Conservation (phyloP, 2,329 filamentous ascomycete species). For the Penicillium sp. region DNA sequence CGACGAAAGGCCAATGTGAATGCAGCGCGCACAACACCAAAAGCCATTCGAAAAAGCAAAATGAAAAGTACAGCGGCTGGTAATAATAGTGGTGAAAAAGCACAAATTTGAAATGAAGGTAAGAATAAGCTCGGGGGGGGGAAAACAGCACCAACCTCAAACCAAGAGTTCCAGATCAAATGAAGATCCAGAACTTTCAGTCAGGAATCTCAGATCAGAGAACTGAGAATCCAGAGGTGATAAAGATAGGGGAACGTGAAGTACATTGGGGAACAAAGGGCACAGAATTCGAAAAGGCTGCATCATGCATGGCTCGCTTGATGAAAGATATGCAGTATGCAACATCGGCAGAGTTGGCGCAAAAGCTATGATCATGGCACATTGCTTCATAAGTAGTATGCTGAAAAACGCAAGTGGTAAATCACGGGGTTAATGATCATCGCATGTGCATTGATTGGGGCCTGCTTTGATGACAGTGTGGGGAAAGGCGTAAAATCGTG, state of each 20-base stretch:
- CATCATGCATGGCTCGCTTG: constrained; percentile 17
- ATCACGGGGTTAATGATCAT: constrained; percentile 18
- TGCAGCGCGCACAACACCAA: constrained; percentile 2
- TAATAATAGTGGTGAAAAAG: constrained; percentile 16
- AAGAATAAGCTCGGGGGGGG: not conserved
- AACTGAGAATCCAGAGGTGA: not conserved
- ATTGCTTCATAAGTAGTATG: constrained; percentile 20
- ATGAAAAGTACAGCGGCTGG: constrained; percentile 14
- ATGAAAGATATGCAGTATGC: constrained; percentile 21
- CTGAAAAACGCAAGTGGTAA: constrained; percentile 18
- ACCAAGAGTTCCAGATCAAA: constrained; percentile 1
- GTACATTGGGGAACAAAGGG: constrained; percentile 7
- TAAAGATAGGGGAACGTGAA: not conserved
- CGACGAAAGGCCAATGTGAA: not conserved
- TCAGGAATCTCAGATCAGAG: not conserved
- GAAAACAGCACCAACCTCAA: not conserved
- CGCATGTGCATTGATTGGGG: constrained; percentile 21
- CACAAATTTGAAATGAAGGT: constrained; percentile 13
- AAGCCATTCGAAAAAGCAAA: constrained; percentile 7
- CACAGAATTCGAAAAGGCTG: constrained; percentile 12
- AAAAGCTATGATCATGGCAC: constrained; percentile 24
- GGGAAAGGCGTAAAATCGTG: constrained; percentile 29
- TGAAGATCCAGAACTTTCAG: constrained; percentile 1
- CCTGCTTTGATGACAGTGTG: constrained; percentile 29
- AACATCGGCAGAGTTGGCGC: constrained; percentile 22